A percentile compares a stretch with the other conserved stretches of the same genome.
Conservation (phyloP, 495 filamentous ascomycete genomes). For the Gamarada debralockiae region DNA sequence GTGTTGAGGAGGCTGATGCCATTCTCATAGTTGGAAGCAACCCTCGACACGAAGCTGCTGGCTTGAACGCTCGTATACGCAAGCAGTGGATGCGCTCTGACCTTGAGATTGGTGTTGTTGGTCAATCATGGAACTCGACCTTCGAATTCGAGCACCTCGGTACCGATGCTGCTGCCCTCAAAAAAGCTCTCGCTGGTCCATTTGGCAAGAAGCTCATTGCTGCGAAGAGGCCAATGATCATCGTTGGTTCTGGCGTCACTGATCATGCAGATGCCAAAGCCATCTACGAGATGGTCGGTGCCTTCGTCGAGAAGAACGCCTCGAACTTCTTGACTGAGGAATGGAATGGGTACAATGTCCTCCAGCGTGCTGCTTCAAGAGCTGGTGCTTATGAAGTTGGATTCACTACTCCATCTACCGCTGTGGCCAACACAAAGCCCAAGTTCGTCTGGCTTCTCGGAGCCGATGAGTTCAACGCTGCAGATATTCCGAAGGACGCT, state of each 20-base stretch:
- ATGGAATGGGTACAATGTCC: conserved; percentile 97
- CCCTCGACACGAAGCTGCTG: conserved; percentile 88
- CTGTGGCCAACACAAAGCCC: conserved; percentile 73
- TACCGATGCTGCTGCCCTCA: conserved; percentile 67
- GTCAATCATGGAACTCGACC: conserved; percentile 85
- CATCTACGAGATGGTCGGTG: conserved; percentile 83
- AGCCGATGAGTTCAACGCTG: conserved; percentile 79
- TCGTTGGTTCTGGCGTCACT: conserved; percentile 83
- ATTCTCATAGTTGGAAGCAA: conserved; percentile 94
- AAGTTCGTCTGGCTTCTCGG: conserved; percentile 98
- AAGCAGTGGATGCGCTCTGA: conserved; percentile 98
- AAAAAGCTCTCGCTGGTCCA: conserved; percentile 75
- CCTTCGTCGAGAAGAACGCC: conserved; percentile 89
- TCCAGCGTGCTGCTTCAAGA: conserved; percentile 88
- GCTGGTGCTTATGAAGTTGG: conserved; percentile 93
- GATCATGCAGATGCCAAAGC: conserved; percentile 89
- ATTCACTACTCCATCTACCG: conserved; percentile 76
- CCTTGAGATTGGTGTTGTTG: conserved; percentile 86
- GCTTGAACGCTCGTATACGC: conserved; percentile 90
- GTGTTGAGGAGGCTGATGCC: conserved; percentile 88
- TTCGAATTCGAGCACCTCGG: conserved; percentile 93
- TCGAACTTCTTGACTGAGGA: conserved; percentile 81
- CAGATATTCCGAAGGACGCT: conserved; percentile 85
- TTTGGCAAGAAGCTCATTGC: conserved; percentile 87
- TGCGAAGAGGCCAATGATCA: conserved; percentile 93